Conservation (phyloP, 73 alveolate genomes). For the Paramecium bursaria region DNA sequence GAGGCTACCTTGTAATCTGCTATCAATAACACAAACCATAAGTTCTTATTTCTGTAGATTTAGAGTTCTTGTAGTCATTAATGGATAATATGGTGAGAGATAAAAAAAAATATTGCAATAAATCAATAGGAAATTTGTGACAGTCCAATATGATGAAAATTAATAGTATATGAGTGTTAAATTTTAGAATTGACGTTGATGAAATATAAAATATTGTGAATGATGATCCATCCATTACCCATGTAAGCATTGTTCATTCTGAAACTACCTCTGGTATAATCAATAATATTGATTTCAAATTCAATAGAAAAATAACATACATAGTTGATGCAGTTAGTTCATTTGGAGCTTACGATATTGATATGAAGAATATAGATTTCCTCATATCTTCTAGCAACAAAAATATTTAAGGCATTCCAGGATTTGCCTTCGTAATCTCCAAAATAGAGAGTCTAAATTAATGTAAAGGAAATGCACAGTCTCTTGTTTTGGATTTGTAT, state of each 20-base stretch:
- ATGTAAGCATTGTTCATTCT: conserved; percentile 75
- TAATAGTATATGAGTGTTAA: too few species aligned
- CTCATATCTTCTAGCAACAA: conserved; percentile 74
- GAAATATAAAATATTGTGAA: conserved; percentile 62
- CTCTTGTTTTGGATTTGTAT: conserved; percentile 74
- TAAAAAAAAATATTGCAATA: conserved; percentile 68
- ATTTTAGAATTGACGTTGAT: conserved; percentile 54
- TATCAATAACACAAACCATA: conserved; percentile 36
- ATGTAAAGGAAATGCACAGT: conserved; percentile 73
- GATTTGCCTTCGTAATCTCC: conserved; percentile 76
- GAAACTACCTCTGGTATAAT: conserved; percentile 81
- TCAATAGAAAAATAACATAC: conserved; percentile 24
- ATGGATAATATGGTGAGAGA: conserved; percentile 82
- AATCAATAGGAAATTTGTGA: conserved; percentile 43
- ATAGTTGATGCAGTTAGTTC: conserved; percentile 79
- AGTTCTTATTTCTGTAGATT: conserved; percentile 9
- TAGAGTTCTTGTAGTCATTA: conserved; percentile 67
- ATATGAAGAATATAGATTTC: conserved; percentile 64
- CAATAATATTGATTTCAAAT: neutral
- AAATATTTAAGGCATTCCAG: conserved; percentile 77
- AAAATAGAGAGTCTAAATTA: conserved; percentile 37
- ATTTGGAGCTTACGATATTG: conserved; percentile 75
- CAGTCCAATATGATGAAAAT: conserved; percentile 70
- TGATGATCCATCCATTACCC: conserved; percentile 75
- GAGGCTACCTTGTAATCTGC: conserved; percentile 75